Percentiles rank a stretch among this genome's conserved stretches.
phyloP scores from a whole-genome alignment of 768 basidiomycete species.

The Pisolithus albus region DNA sequence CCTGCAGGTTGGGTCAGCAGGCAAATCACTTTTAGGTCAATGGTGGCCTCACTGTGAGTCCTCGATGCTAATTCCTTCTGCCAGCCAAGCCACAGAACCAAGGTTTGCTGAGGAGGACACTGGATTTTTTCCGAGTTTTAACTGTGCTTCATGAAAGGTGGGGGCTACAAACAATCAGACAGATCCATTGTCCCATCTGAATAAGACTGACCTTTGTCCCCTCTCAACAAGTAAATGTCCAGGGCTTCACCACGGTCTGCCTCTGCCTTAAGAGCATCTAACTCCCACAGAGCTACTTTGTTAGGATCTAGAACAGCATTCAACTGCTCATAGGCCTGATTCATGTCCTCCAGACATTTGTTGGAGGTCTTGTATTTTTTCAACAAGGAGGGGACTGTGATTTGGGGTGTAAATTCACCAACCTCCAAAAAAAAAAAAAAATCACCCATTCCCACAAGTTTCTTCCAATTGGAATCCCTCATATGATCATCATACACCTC shows the following conservation, averaged over 20 bases:
- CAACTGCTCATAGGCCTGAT: background rate
- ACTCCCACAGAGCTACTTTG: background rate
- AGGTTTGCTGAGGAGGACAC: too few relatives aligned
- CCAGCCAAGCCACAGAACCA: too few relatives aligned
- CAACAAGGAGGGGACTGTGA: background rate
- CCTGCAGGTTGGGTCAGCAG: background rate
- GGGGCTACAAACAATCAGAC: background rate
- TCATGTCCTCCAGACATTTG: background rate
- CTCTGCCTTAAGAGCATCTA: background rate
- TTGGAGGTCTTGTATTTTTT: background rate
- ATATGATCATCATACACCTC: constrained; percentile 22
- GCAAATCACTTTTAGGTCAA: background rate
- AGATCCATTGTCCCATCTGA: too few relatives aligned
- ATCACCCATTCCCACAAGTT: constrained; percentile 19
- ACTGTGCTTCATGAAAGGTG: background rate
- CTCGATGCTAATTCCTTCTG: background rate
- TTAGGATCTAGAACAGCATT: background rate
- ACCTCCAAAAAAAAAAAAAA: background rate
- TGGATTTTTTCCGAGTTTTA: too few relatives aligned
- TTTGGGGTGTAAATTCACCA: background rate
- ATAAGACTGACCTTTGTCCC: too few relatives aligned
- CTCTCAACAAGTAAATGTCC: too few relatives aligned
- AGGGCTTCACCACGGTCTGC: too few relatives aligned
- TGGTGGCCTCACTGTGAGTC: background rate
- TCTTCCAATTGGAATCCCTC: constrained; percentile 30